phyloP scores from a whole-genome alignment of 2,329 filamentous ascomycete genomes.

The Aaosphaeria arxii region DNA sequence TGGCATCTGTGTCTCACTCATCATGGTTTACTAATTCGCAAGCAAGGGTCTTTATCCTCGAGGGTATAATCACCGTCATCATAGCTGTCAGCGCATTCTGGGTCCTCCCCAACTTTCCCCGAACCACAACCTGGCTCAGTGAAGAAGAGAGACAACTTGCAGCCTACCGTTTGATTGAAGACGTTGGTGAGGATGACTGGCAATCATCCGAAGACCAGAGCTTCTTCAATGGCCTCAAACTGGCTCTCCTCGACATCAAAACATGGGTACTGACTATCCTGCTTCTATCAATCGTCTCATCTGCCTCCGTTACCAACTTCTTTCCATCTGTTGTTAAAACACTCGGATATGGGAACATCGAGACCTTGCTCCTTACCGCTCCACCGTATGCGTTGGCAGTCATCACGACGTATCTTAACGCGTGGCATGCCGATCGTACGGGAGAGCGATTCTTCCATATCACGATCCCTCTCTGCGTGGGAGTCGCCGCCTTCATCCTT shows the following conservation, averaged over 20 bases:
- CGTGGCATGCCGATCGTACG: constrained; percentile 68
- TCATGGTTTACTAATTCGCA: too few species aligned
- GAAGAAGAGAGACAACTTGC: constrained; percentile 39
- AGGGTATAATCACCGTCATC: constrained; percentile 62
- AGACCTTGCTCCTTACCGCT: constrained; percentile 48
- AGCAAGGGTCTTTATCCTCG: constrained; percentile 50
- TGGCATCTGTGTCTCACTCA: constrained; percentile 2
- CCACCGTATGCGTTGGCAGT: constrained; percentile 50
- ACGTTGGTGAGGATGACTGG: constrained; percentile 42
- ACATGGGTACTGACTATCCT: constrained; percentile 40
- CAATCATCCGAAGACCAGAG: constrained; percentile 31
- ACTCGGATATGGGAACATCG: constrained; percentile 54
- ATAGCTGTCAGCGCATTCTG: constrained; percentile 58
- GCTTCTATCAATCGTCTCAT: constrained; percentile 40
- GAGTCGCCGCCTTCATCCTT: constrained; percentile 65
- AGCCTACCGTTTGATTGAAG: constrained; percentile 34
- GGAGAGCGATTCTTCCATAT: constrained; percentile 71
- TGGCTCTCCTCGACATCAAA: constrained; percentile 40
- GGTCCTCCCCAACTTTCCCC: constrained; percentile 66
- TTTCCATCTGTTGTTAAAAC: constrained; percentile 64
- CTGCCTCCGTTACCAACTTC: constrained; percentile 45
- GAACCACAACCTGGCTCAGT: constrained; percentile 40
- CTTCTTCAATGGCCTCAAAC: constrained; percentile 39
- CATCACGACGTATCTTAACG: constrained; percentile 62
- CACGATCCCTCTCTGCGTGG: constrained; percentile 58